Evolutionary conservation across 305 asterid species (phyloP).

Genomic region (Fraxinus velutina): DNA sequence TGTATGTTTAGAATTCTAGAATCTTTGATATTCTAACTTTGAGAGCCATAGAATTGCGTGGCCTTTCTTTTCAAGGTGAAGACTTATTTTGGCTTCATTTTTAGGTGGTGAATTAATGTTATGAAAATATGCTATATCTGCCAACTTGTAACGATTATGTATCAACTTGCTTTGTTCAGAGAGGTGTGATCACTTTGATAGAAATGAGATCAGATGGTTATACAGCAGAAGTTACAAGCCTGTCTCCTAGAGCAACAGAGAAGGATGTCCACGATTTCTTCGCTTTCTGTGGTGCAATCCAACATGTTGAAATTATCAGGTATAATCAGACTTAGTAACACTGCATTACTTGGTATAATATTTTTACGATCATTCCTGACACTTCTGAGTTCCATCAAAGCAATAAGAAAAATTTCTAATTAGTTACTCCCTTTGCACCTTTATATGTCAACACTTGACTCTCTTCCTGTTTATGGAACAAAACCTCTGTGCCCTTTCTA

Average conservation of each 20-base stretch:
- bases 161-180: slow-evolving; percentile 4
- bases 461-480: background rate
- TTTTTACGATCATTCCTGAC: background rate
- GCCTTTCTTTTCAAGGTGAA: background rate
- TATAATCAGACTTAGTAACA: slow-evolving; percentile 18
- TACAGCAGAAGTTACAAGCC: slow-evolving; percentile 69
- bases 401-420: background rate
- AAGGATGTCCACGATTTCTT: slow-evolving; percentile 81
- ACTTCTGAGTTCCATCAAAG: background rate
- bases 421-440: background rate
- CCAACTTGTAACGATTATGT: background rate
- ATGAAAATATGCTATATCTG: background rate
- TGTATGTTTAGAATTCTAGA: background rate
- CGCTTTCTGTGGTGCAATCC: slow-evolving; percentile 79
- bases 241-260: slow-evolving; percentile 76
- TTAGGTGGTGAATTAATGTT: slow-evolving; percentile 4
- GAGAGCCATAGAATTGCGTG: background rate
- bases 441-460: background rate
- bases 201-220: slow-evolving; percentile 71
- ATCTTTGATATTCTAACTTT: background rate
- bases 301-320: slow-evolving; percentile 89
- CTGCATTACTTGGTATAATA: background rate
- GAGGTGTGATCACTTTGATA: slow-evolving; percentile 12
- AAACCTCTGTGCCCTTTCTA: background rate
- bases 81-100: slow-evolving; percentile 9